Evolutionary conservation across 1,139 yeast genomes (phyloP), one percentile per base, ranked within the genome.

Genomic region (Candida tunisiensis): DNA sequence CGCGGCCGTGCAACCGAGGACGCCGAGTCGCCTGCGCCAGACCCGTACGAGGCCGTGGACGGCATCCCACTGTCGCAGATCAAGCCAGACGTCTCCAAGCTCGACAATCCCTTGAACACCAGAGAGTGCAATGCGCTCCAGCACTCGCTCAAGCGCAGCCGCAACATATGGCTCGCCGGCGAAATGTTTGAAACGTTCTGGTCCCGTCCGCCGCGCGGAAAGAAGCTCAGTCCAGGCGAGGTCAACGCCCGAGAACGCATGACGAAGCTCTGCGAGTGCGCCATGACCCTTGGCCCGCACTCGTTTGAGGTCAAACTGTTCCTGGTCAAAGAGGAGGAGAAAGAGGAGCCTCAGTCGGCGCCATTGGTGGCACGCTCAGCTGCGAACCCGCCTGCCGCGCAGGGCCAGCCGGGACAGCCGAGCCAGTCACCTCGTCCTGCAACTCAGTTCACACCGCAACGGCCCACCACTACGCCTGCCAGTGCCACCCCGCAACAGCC

Each of bases 251-350:
- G 92, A 38, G 96, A 88, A 39, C 74, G 74, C 29, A 83, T 85
- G 94, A 78, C 82, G 32, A 82, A 82, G 45, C 55, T 88, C 32
- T 70, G 91, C 41, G 95, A 85, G 39, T 71, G 85, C 31, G 54
- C 60, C 1, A 51, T 83, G 55, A 59, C 62, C 5, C 60, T 78
- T 21, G 96, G 95, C 0, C 94, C 94, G 0, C 98, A 88, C 51
- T 53, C 57, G 1, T 79, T 80, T 47, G 83, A 74, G 24, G 65
- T 77, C 5, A 59, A 92, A 34, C 50, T 88, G 25, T 88, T 79
- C 49, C 74, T 83, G 15, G 69, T 83, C 28, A 79, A 80, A 40
- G 93, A 82, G 41, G 93, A 48, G 52, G 46, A 47, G 51, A 49
- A 49, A 33, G 48, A 43, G 51, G 44, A 42, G 48, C 36, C 25